A percentile compares a stretch with the other conserved stretches of the same genome.
Evolutionary conservation across 2,329 filamentous ascomycete species (phyloP).

Genomic region (Colletotrichum orchidophilum): DNA sequence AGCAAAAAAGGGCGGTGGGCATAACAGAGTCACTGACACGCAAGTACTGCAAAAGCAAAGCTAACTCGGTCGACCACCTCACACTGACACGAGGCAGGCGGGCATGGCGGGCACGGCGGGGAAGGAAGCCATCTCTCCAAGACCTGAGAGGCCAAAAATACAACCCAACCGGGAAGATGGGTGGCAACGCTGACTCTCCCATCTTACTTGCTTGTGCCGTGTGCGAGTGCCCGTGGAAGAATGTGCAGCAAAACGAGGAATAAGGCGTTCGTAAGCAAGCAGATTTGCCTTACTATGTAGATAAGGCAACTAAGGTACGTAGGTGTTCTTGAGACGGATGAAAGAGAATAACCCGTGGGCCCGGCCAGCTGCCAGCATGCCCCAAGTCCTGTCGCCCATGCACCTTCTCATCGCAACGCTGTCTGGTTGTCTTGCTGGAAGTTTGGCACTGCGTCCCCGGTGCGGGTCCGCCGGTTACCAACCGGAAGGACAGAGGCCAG

Average conservation of each 20-base stretch:
- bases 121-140: neutral
- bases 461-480: constrained; percentile 27
- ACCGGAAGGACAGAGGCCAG: constrained; percentile 29
- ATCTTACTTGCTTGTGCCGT: neutral
- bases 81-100: neutral
- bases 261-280: neutral
- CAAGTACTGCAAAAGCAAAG: constrained; percentile 27
- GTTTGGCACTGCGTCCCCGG: neutral
- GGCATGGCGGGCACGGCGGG: neutral
- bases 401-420: neutral
- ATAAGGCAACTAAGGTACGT: too few relatives aligned
- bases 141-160: neutral
- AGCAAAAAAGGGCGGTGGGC: constrained; percentile 32
- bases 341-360: too few relatives aligned
- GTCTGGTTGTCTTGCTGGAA: too few relatives aligned
- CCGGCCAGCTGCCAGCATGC: too few relatives aligned
- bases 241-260: neutral
- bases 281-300: neutral
- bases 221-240: neutral
- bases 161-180: neutral
- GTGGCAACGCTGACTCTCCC: neutral
- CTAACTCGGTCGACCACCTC: constrained; percentile 11
- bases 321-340: too few relatives aligned
- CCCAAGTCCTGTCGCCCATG: too few relatives aligned
- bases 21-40: constrained; percentile 8